Base-by-base conservation (phyloP, 768 basidiomycete species). In the Trichaptum fuscoviolaceum region DNA sequence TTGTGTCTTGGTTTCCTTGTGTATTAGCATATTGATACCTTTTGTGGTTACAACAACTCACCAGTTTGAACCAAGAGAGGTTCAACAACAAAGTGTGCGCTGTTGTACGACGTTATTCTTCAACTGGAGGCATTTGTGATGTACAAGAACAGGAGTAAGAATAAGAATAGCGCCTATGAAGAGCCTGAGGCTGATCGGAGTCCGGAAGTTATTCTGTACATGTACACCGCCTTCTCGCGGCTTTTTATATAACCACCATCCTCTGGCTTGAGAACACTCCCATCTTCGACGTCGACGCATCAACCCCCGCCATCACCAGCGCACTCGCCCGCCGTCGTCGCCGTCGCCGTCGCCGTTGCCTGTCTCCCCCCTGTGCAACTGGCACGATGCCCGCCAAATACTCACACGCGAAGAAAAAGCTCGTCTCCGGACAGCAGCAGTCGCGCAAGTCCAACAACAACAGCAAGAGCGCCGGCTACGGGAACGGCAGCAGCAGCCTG, bases 391-490 rank as follows among this genome's bases (percentile, higher is more conserved):
- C 88, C 20, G 83, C 87, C 35, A 89, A 89, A 72, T 89, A 89
- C 76, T 89, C 88, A 26, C 88, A 90, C 76, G 84, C 87, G n/a
- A 89, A 88, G 79, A 89, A 88, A 73, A 77, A 86, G 61, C 77
- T 85, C 7, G 79, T 80, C 0, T 78, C 81, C 7, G 81, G 84
- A 18, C 73, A 81, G 17, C 84, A 82, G 71, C 84, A 82, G 71
- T 52, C 42, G 3, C 42, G 42, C 42, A 87, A 84, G 70, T 60
- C 68, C n/a, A 34, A 30, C 18, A 65, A 58, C 72, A 35, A 67
- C 72, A n/a, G 18, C 60, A 68, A 67, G 72, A 73, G 72, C 74
- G 76, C 58, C 75, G 75, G 59, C 17, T 70, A 73, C 69, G 78
- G 77, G 63, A 75, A 77, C 58, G 73, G 15, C 42, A 52, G 15